Base-by-base conservation (phyloP, 257 asterid genomes). In the Solanum sejunctum region DNA sequence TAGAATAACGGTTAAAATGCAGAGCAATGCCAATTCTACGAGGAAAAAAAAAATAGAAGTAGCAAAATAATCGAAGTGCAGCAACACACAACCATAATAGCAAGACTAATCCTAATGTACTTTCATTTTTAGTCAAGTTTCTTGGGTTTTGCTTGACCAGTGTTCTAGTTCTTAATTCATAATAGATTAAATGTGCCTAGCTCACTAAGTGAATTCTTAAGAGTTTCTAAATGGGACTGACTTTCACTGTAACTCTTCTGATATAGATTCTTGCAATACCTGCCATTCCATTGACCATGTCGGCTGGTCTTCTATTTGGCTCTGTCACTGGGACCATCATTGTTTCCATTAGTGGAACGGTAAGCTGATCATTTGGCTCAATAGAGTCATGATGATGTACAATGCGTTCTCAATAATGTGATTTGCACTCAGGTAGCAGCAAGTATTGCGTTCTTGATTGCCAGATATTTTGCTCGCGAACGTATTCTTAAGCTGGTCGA, bases 391-490 rank as follows among this genome's bases (percentile, higher is more conserved):
- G 61, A 75, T 49, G 61, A 49, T 23, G 45, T 49, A 49, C 45
- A 75, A 49, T 49, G 21, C 8, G 23, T 75, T 49, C 45, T 49
- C 82, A 75, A 75, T 21, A 23, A 9, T 75, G 10, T 49, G 61
- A 23, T 49, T 13, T 49, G 82, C 26, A 88, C 89, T 87, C 93
- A 95, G 99, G 83, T 96, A 84, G 99, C 99, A 54, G 99, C 99
- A 60, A 95, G 97, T 85, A 79, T 90, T 88, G 95, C 98, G 20
- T 96, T 96, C 91, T 91, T 96, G 63, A 96, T 96, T 63, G 99
- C 98, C 82, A 93, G 99, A 89, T 96, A 96, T 92, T 96, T 95
- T 91, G 99, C 98, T 56, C 98, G 99, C 20, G 98, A 95, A 84
- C 92, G 99, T 47, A 95, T 96, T 87, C 98, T 96, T 71, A 96